A percentile compares a stretch with the other conserved stretches of the same genome.
phyloP scores from a whole-genome alignment of 1,284 basidiomycete species.

The Rhodofomes roseus region DNA sequence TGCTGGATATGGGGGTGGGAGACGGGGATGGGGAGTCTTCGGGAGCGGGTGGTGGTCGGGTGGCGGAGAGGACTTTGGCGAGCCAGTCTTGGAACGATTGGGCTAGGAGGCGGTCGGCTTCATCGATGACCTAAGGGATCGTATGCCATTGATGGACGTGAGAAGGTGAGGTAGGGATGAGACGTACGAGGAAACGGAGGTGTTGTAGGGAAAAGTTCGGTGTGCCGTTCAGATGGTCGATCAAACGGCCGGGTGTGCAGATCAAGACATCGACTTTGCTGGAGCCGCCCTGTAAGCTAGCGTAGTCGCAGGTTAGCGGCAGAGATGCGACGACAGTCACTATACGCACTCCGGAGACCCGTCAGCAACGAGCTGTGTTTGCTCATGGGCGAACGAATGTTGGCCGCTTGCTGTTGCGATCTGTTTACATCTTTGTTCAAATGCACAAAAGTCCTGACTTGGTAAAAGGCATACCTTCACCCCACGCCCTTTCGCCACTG shows the following conservation, averaged over 20 bases:
- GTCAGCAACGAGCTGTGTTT: constrained; percentile 65
- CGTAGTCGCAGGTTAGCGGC: neutral
- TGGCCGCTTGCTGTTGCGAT: constrained; percentile 81
- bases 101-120: constrained; percentile 92
- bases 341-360: constrained; percentile 40
- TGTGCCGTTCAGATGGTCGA: constrained; percentile 89
- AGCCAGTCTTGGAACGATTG: constrained; percentile 98
- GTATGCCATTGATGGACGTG: neutral
- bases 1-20: neutral
- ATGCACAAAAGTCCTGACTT: neutral
- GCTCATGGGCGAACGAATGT: constrained; percentile 82
- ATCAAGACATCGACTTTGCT: constrained; percentile 93
- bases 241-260: constrained; percentile 92
- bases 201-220: constrained; percentile 92
- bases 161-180: neutral
- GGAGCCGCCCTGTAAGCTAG: constrained; percentile 68
- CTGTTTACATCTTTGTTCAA: constrained; percentile 32
- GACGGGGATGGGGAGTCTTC: constrained; percentile 1
- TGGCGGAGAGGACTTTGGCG: constrained; percentile 72
- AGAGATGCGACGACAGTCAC: neutral
- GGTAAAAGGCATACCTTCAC: constrained; percentile 56
- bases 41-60: constrained; percentile 42
- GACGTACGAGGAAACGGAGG: constrained; percentile 80
- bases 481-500: constrained; percentile 79
- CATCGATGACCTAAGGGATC: constrained; percentile 81